A percentile compares a stretch with the other conserved stretches of the same genome.
Conservation (phyloP, 139 green algal genomes). For the Axilococcus clingmanii region DNA sequence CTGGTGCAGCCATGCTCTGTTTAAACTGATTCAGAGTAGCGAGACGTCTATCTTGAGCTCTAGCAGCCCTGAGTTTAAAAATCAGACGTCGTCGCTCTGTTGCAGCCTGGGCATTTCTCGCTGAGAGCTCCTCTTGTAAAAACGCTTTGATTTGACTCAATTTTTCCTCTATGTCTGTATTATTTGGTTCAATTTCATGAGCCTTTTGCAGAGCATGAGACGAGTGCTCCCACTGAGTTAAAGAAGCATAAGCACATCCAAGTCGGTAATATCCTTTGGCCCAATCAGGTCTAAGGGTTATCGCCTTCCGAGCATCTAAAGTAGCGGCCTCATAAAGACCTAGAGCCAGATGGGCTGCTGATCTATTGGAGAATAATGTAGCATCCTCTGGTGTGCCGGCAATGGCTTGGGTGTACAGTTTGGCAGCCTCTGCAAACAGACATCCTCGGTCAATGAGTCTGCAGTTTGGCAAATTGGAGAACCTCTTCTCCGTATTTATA, state of each 20-base stretch:
- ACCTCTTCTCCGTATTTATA: neutral
- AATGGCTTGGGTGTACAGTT: conserved; percentile 40
- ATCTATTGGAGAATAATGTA: conserved; percentile 34
- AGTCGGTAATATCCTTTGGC: conserved; percentile 43
- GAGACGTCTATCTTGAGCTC: conserved; percentile 21
- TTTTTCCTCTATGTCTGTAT: conserved; percentile 4
- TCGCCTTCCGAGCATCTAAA: conserved; percentile 23
- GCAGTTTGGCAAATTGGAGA: neutral
- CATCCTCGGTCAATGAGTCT: neutral
- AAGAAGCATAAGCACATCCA: conserved; percentile 9
- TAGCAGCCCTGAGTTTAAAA: conserved; percentile 26
- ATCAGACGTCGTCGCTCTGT: conserved; percentile 25
- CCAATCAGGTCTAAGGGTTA: conserved; percentile 21
- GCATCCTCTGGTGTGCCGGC: conserved; percentile 18
- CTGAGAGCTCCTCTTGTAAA: conserved; percentile 5
- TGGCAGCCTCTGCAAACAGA: conserved; percentile 28
- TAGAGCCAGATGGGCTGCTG: conserved; percentile 26
- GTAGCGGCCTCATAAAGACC: conserved; percentile 22
- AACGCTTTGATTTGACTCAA: neutral
- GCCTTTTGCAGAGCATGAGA: conserved; percentile 5
- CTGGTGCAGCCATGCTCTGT: conserved; percentile 46
- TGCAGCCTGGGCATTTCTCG: conserved; percentile 11
- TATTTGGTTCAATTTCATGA: conserved; percentile 15
- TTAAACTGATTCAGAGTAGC: conserved; percentile 49
- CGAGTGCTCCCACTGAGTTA: conserved; percentile 16